Percentiles rank a stretch among this genome's conserved stretches.
Evolutionary conservation across 805 yeast species (phyloP).

Genomic region (Pichia paraexigua): DNA sequence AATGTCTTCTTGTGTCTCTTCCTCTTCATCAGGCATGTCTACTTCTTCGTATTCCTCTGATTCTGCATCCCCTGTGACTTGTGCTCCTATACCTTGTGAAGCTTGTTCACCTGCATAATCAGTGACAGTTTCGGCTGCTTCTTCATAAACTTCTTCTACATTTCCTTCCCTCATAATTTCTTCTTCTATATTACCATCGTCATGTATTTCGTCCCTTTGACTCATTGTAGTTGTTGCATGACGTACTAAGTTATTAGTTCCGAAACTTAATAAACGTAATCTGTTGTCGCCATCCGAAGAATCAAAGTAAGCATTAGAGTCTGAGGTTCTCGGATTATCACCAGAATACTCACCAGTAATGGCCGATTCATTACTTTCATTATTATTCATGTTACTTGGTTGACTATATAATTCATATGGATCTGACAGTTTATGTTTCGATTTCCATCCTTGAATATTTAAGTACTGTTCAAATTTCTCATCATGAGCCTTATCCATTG

Average conservation of each 20-base stretch:
- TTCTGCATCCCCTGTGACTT: neutral
- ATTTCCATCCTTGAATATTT: neutral
- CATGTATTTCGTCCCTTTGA: neutral
- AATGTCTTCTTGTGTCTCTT: neutral
- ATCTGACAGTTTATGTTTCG: neutral
- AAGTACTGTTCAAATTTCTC: neutral
- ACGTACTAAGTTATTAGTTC: neutral
- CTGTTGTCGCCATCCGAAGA: constrained; percentile 2
- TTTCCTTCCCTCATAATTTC: too few relatives aligned
- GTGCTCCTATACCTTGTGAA: too few relatives aligned
- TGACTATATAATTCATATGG: neutral
- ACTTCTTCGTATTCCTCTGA: neutral
- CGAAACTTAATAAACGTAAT: neutral
- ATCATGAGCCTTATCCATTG: neutral
- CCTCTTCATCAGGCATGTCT: neutral
- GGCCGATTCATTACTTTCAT: neutral
- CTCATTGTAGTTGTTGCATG: too few relatives aligned
- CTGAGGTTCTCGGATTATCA: neutral
- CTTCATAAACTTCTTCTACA: too few relatives aligned
- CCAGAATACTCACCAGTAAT: constrained; percentile 1
- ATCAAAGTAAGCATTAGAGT: constrained; percentile 1
- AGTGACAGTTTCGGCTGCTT: too few relatives aligned
- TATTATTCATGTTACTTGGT: neutral
- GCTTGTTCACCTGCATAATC: too few relatives aligned
- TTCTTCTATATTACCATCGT: too few relatives aligned